Evolutionary conservation across 176 grass and related monocot species (phyloP).

Genomic region (Oryza glaberrima): DNA sequence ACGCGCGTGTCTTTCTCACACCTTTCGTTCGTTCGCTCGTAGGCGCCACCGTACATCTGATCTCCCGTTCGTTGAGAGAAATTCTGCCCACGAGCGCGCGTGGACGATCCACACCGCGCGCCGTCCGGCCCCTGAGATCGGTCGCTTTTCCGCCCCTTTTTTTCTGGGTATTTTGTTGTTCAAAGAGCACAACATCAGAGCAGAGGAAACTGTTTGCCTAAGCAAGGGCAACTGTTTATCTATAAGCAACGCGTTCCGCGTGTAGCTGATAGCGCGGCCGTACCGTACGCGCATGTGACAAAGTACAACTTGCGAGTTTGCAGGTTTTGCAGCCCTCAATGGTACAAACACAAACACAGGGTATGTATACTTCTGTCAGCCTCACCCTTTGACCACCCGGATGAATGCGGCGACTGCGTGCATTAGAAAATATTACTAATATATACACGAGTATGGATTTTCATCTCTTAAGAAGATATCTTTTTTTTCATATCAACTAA

Average conservation of each 20-base stretch:
- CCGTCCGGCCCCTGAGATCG: background rate
- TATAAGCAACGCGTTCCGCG: background rate
- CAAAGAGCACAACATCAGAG: background rate
- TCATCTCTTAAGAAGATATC: too few relatives aligned
- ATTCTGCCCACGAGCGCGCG: background rate
- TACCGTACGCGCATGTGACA: background rate
- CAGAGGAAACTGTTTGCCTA: background rate
- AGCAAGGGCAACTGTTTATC: background rate
- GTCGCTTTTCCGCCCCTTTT: background rate
- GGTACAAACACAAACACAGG: background rate
- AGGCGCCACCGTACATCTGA: too few relatives aligned
- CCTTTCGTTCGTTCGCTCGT: background rate
- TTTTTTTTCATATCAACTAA: too few relatives aligned
- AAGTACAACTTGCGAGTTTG: conserved; percentile 6
- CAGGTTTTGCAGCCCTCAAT: background rate
- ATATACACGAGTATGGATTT: background rate
- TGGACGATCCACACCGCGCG: background rate
- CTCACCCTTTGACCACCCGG: background rate
- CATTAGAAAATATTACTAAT: background rate
- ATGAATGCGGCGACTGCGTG: background rate
- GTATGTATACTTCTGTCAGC: background rate
- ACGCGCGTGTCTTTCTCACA: conserved; percentile 24
- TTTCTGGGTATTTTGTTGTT: background rate
- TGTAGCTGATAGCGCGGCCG: too few relatives aligned
- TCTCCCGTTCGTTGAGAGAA: background rate